Evolutionary conservation across 176 grass and related monocot genomes (phyloP), one percentile per base, ranked within the genome.

Genomic region (Lolium rigidum): DNA sequence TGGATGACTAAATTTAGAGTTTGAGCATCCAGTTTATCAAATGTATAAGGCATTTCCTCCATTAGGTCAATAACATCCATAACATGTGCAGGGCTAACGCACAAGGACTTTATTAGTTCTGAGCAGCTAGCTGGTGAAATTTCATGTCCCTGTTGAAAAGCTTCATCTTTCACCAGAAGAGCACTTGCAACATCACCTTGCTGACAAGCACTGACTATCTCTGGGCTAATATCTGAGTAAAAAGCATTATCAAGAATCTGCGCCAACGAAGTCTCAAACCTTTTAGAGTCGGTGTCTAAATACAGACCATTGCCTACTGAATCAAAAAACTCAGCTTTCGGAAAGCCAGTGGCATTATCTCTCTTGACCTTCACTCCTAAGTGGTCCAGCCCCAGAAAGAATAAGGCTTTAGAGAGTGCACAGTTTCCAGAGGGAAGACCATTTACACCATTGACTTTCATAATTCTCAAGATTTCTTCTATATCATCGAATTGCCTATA

Each of bases 251-350:
- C 90, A 74, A 98, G 74, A 94, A 91, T 81, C 15, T 80, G 66
- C 65, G 79, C 84, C 68, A 98, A 86, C 31, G 70, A 95, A 87
- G 39, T 91, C 76, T 98, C 90, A 84, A 89, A 91, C 83, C 80
- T 84, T 82, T 92, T 87, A 37, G 89, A 59, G 81, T 98, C 93
- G 51, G 88, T 98, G 66, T 95, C 90, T 85, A 98, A 77, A 86
- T 94, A 98, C 70, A 98, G 78, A 21, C 96, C 93, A 72, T 98
- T 98, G 46, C 96, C 93, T 37, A 98, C 87, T 74, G 86, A 88
- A 83, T 98, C 96, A 84, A 98, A 98, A 85, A 95, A 98, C 84
- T 98, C 96, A 82, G 93, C 84, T 66, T 93, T 95, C 54, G 78
- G 84, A 59, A 94, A 90, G 67, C 92, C 90, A 78, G 67, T 64